These are phyloP conservation scores for Skeletonema marinoi DNA, from an alignment of 108 stramenopile genomes.

Conservation along the genomic window DNA sequence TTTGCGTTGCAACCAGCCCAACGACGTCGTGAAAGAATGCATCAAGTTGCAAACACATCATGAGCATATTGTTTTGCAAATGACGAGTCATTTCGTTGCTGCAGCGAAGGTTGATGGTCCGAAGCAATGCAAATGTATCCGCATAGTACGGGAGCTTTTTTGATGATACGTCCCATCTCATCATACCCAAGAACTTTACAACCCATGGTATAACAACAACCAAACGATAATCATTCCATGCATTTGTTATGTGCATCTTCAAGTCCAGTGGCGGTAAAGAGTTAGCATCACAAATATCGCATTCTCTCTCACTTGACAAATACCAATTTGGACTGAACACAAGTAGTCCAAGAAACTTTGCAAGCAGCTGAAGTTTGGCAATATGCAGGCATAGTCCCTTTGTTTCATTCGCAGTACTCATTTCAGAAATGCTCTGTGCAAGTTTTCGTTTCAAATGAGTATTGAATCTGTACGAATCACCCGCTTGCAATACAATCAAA, in stretches of 20 bases:
- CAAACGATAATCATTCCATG: conserved; percentile 45
- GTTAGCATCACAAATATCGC: conserved; percentile 17
- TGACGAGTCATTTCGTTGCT: neutral
- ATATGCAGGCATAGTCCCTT: conserved; percentile 50
- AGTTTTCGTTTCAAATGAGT: conserved; percentile 52
- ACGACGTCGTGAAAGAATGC: conserved; percentile 55
- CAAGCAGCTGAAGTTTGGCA: conserved; percentile 59
- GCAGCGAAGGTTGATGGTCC: conserved; percentile 29
- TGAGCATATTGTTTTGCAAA: conserved; percentile 29
- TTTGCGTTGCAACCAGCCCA: conserved; percentile 48
- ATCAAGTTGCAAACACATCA: conserved; percentile 56
- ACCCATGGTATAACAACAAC: conserved; percentile 64
- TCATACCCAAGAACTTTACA: conserved; percentile 71
- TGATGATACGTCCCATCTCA: conserved; percentile 66
- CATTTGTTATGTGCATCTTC: conserved; percentile 43
- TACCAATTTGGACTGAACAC: conserved; percentile 83
- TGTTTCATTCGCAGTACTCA: conserved; percentile 32
- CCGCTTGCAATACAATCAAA: conserved; percentile 65
- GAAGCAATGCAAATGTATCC: conserved; percentile 51
- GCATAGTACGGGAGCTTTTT: conserved; percentile 48
- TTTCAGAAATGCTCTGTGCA: conserved; percentile 14
- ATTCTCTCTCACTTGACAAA: neutral
- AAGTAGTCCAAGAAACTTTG: conserved; percentile 77
- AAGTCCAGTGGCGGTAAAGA: conserved; percentile 46
- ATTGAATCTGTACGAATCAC: conserved; percentile 70